Evolutionary conservation across 345 rosid genomes (phyloP).

Genomic region (Gossypium stocksii): DNA sequence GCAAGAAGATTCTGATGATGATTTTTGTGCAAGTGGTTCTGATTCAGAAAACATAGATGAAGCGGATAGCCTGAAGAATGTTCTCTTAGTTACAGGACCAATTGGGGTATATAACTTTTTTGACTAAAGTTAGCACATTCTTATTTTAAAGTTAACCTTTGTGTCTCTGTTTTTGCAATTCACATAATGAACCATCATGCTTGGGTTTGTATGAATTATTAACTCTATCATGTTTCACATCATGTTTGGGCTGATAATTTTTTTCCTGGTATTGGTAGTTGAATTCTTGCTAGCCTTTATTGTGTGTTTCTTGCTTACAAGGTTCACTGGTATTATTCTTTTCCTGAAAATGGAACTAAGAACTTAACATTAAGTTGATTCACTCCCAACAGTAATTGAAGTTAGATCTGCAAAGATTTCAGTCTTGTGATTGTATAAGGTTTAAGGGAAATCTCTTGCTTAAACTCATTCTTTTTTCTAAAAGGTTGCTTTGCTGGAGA

Average conservation of each 20-base stretch:
- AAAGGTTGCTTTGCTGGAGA: neutral
- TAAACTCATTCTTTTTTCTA: neutral
- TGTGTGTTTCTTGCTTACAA: neutral
- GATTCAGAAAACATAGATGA: constrained; percentile 54
- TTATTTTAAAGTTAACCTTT: neutral
- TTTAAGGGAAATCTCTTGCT: neutral
- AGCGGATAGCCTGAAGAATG: constrained; percentile 55
- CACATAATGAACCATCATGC: neutral
- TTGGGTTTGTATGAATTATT: neutral
- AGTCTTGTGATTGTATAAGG: neutral
- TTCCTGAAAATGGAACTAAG: neutral
- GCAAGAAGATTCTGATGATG: constrained; percentile 38
- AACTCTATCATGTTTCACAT: neutral
- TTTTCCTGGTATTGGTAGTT: neutral
- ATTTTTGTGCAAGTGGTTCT: constrained; percentile 40
- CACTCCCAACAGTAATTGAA: neutral
- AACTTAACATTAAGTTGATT: neutral
- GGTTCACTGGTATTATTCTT: neutral
- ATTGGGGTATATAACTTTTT: constrained; percentile 42
- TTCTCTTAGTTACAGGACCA: constrained; percentile 80
- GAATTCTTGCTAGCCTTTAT: neutral
- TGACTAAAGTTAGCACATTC: constrained; percentile 17
- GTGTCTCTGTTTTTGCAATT: constrained; percentile 2
- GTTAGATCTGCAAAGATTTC: constrained; percentile 5
- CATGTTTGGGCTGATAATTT: neutral